Base-by-base conservation (phyloP, 805 yeast genomes). In the Komagataella mondaviorum region DNA sequence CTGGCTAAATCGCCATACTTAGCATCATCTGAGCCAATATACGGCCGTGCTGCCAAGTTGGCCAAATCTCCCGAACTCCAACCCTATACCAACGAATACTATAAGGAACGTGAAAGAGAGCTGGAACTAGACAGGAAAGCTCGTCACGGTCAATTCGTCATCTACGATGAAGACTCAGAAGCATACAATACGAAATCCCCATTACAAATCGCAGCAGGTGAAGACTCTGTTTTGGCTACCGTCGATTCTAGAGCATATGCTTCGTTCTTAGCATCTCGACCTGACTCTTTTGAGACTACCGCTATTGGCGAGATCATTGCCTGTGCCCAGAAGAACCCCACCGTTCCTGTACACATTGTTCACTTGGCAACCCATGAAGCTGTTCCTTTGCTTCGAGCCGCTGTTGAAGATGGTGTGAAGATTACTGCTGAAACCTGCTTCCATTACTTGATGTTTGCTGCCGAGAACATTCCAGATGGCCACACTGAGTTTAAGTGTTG, bases 351-450 rank as follows among this genome's bases (percentile, higher is more conserved):
- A 47, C 98, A 90, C 66, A 85, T 90, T 53, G 98, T 90, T 16
- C 98, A 90, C 65, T 70, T 90, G 56, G 95, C 96, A 1, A 81
- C 96, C 0, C 80, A 85, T 55, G 82, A 86, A 58, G 96, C 95
- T 0, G 65, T 91, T 7, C 95, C 96, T 6, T 60, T 85, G 53
- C 68, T 90, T 16, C 66, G 72, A 45, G 72, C 78, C 17, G 96
- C 96, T 3, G 81, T 81, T 54, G 58, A 61, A 14, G 66, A 69
- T 4, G 73, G 75, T 0, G 66, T 85, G 48, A 87, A 86, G 36
- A 72, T 90, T 50, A 71, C 93, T 0, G 96, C 89, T 1, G 98
- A 90, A 64, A 91, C 98, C 0, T 90, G 98, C 65, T 90, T 89
- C 77, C 98, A 90, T 64, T 90, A 90, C 65, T 71, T 90, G 51